Evolutionary conservation across 176 grass and related monocot genomes (phyloP).

Genomic region (Eleusine coracana): DNA sequence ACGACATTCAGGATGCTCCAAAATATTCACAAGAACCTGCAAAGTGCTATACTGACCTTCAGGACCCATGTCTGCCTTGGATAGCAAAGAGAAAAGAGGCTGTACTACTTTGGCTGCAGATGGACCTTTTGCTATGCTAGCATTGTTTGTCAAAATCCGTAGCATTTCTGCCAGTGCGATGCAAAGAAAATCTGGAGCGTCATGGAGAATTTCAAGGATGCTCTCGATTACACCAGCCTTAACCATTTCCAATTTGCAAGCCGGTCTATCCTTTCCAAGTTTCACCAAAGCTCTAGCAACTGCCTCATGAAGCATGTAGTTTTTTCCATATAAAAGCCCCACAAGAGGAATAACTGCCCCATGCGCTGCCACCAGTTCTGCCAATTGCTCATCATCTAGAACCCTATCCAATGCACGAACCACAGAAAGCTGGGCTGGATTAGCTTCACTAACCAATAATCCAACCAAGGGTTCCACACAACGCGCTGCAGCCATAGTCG

Average conservation of each 20-base stretch:
- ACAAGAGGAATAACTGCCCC: slow-evolving; percentile 90
- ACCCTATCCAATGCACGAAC: slow-evolving; percentile 95
- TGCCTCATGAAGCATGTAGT: slow-evolving; percentile 85
- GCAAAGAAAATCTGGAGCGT: slow-evolving; percentile 97
- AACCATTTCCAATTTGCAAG: slow-evolving; percentile 99
- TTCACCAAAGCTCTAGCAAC: slow-evolving; percentile 92
- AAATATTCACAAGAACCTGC: slow-evolving; percentile 99
- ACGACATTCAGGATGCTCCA: slow-evolving; percentile 94
- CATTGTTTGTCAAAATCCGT: slow-evolving; percentile 98
- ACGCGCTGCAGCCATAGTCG: slow-evolving; percentile 81
- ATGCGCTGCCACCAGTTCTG: slow-evolving; percentile 88
- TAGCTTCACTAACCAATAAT: slow-evolving; percentile 79
- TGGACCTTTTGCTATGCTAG: slow-evolving; percentile 91
- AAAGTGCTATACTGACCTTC: slow-evolving; percentile 96
- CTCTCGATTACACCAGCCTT: slow-evolving; percentile 95
- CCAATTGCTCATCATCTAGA: slow-evolving; percentile 96
- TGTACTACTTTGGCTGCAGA: slow-evolving; percentile 96
- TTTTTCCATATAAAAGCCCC: slow-evolving; percentile 89
- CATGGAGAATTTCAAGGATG: slow-evolving; percentile 89
- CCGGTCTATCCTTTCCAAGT: slow-evolving; percentile 91
- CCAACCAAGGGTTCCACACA: slow-evolving; percentile 94
- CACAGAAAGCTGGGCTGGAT: slow-evolving; percentile 88
- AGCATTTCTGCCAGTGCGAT: slow-evolving; percentile 90
- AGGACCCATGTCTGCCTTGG: slow-evolving; percentile 76
- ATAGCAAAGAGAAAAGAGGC: slow-evolving; percentile 90